These are phyloP conservation scores for Ganoderma lingzhi DNA, from an alignment of 1,284 basidiomycete genomes.

Conservation along the genomic window DNA sequence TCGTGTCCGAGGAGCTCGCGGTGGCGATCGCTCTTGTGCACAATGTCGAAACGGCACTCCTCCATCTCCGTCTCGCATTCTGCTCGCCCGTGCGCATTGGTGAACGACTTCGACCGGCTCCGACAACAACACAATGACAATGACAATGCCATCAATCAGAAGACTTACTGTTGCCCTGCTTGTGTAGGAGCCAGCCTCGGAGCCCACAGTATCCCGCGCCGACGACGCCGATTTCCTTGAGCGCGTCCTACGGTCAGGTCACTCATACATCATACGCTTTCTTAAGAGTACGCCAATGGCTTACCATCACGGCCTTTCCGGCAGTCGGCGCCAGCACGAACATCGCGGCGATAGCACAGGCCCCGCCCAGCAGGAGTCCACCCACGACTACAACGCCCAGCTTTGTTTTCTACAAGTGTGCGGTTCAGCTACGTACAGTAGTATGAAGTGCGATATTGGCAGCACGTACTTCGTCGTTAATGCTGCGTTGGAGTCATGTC, in stretches of 20 bases:
- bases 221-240: background rate
- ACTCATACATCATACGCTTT: background rate
- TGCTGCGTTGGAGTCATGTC: background rate
- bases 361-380: background rate
- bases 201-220: background rate
- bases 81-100: background rate
- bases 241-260: background rate
- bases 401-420: background rate
- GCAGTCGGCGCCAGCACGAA: constrained; percentile 1
- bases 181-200: background rate
- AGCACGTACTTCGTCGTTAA: background rate
- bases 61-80: constrained; percentile 3
- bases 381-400: background rate
- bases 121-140: background rate
- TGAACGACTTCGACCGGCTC: background rate
- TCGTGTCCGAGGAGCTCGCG: background rate
- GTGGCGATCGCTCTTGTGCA: background rate
- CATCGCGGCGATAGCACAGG: background rate
- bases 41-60: background rate
- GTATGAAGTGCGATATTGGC: background rate
- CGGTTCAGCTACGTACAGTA: background rate
- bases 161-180: background rate
- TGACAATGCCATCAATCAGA: background rate
- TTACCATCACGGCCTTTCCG: background rate
- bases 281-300: background rate